phyloP scores from a whole-genome alignment of 495 filamentous ascomycete genomes.

The Neurospora sp. region DNA sequence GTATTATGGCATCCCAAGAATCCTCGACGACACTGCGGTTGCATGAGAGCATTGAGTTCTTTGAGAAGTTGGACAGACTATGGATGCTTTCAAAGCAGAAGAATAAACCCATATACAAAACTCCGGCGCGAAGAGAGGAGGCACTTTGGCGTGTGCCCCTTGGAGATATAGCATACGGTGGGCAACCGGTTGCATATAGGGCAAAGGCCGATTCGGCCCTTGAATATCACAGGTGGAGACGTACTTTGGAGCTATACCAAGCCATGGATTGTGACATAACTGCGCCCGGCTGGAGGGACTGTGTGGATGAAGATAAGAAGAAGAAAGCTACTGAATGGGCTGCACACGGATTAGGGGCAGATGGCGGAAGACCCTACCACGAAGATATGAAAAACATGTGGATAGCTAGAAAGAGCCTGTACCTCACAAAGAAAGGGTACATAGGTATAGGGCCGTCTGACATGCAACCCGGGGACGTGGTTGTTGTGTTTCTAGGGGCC shows the following conservation, averaged over 20 bases:
- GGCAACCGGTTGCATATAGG: too few relatives aligned
- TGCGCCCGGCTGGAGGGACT: too few relatives aligned
- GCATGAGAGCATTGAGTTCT: too few relatives aligned
- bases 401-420: not conserved
- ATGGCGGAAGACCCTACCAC: too few relatives aligned
- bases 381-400: too few relatives aligned
- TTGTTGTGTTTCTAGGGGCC: constrained; percentile 1
- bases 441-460: constrained; percentile 2
- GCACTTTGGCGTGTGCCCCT: not conserved
- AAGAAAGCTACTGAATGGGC: not conserved
- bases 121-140: not conserved
- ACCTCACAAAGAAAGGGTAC: constrained; percentile 2
- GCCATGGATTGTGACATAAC: too few relatives aligned
- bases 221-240: not conserved
- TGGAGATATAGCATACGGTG: too few relatives aligned
- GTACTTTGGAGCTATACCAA: not conserved
- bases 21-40: too few relatives aligned
- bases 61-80: not conserved
- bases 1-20: not conserved
- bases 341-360: too few relatives aligned
- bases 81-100: not conserved
- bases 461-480: not conserved
- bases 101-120: not conserved
- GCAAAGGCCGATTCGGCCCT: not conserved
- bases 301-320: not conserved